A percentile compares a stretch with the other conserved stretches of the same genome.
Evolutionary conservation across 2,329 filamentous ascomycete species (phyloP).

Genomic region (Pyrenochaeta sp.): DNA sequence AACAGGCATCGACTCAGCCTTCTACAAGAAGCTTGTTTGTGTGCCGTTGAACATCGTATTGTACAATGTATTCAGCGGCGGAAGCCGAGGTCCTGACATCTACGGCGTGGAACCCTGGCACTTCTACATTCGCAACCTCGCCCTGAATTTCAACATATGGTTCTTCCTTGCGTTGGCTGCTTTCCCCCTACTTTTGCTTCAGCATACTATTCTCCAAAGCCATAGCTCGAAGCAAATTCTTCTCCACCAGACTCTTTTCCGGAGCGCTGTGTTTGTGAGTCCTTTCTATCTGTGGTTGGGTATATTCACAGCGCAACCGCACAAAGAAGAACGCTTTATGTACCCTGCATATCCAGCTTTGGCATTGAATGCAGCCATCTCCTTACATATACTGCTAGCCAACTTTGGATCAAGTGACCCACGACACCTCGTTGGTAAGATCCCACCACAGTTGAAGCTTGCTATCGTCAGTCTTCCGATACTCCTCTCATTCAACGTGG

Average conservation of each 20-base stretch:
- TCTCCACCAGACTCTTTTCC: conserved; percentile 74
- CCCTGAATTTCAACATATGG: conserved; percentile 96
- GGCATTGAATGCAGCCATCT: conserved; percentile 84
- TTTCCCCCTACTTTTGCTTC: conserved; percentile 76
- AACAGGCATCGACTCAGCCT: conserved; percentile 77
- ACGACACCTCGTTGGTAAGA: conserved; percentile 70
- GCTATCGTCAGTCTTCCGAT: conserved; percentile 65
- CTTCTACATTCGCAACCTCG: conserved; percentile 91
- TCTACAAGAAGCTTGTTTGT: conserved; percentile 79
- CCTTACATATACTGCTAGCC: conserved; percentile 79
- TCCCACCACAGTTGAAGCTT: conserved; percentile 79
- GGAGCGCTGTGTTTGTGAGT: conserved; percentile 77
- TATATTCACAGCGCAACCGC: conserved; percentile 90
- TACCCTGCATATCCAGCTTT: conserved; percentile 94
- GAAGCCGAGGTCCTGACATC: conserved; percentile 81
- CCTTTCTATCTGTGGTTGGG: conserved; percentile 95
- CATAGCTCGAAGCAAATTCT: conserved; percentile 71
- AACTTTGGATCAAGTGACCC: conserved; percentile 76
- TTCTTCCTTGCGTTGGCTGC: conserved; percentile 79
- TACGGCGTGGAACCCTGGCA: conserved; percentile 98
- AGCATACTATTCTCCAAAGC: conserved; percentile 70
- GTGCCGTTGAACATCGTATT: conserved; percentile 92
- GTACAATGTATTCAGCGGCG: conserved; percentile 90
- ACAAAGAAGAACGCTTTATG: conserved; percentile 99
- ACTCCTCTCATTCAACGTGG: conserved; percentile 69